phyloP scores from a whole-genome alignment of 805 yeast genomes.

The Wickerhamiella occidentalis region DNA sequence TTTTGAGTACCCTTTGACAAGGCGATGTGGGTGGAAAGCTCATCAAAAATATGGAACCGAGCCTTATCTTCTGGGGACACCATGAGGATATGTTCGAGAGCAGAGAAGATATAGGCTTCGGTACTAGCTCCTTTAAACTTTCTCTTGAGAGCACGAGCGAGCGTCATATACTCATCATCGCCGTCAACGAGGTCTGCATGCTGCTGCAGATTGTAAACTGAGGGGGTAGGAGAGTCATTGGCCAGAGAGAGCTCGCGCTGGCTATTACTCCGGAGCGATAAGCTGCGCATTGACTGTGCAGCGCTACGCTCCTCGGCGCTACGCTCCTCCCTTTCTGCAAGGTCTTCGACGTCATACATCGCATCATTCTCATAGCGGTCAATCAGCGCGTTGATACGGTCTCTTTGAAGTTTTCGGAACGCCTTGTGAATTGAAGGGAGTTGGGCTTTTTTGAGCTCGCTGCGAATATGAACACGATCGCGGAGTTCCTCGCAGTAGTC shows the following conservation, averaged over 20 bases:
- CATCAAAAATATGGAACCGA: constrained; percentile 49
- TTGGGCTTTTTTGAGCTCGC: constrained; percentile 47
- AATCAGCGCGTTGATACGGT: constrained; percentile 53
- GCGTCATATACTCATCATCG: constrained; percentile 60
- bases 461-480: constrained; percentile 44
- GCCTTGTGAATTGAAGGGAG: constrained; percentile 40
- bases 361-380: constrained; percentile 43
- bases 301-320: neutral
- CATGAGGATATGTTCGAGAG: constrained; percentile 54
- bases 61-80: constrained; percentile 32
- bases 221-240: neutral
- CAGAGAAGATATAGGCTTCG: constrained; percentile 45
- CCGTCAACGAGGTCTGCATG: neutral
- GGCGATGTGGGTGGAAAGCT: constrained; percentile 43
- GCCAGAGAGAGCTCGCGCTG: too few species aligned
- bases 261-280: neutral
- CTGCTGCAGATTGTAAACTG: neutral
- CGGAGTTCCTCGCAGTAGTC: constrained; percentile 24
- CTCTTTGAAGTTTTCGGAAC: constrained; percentile 43
- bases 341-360: constrained; percentile 37
- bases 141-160: constrained; percentile 47
- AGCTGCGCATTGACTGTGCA: neutral
- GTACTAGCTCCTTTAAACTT: constrained; percentile 47
- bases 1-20: constrained; percentile 38
- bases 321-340: neutral